Base-by-base conservation (phyloP, 2,329 filamentous ascomycete genomes). In the Botryotinia convoluta region DNA sequence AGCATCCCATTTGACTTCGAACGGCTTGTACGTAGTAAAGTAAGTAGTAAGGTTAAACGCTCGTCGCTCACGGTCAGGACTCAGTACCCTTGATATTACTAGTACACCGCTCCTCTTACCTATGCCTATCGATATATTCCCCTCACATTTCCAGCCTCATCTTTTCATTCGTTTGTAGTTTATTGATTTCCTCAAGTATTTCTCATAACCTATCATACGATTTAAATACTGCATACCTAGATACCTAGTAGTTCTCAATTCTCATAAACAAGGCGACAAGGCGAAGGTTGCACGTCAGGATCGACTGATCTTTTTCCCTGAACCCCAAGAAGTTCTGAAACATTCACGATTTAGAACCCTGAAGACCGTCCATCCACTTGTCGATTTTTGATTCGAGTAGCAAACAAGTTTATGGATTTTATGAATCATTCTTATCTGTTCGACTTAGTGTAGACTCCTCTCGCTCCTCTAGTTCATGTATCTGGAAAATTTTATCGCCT, bases 341-440 rank as follows among this genome's bases (percentile, higher is more conserved):
- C 42, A 32, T 45, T 35, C 20, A 48, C 42, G 29, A 72, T 42
- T 72, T 26, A 72, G 65, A 72, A 54, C 51, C 39, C 37, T 54
- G 44, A 72, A 59, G 35, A 68, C 71, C 32, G 44, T 39, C 39
- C 71, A 72, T 72, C 62, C 63, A 72, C 71, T 68, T 72, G 71
- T 72, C 71, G 59, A 39, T 18, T 35, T 61, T 44, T 68, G 29
- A 72, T 72, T 72, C 51, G 71, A 72, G 48, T 67, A 72, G 37
- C 35, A 57, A 44, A 45, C 37, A 67, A 29, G 16, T 32, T 67
- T 20, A 51, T 42, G 32, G 32, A 51, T 22, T 29, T 16, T 37
- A 69, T 57, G 65, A 42, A 69, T 69, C 65, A 69, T 71, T 71
- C 42, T 45, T 48, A 71, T 62, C 42, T 61, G n/a, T 35, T 67